Conservation (phyloP, 768 basidiomycete genomes). For the Lactarius tabidus region DNA sequence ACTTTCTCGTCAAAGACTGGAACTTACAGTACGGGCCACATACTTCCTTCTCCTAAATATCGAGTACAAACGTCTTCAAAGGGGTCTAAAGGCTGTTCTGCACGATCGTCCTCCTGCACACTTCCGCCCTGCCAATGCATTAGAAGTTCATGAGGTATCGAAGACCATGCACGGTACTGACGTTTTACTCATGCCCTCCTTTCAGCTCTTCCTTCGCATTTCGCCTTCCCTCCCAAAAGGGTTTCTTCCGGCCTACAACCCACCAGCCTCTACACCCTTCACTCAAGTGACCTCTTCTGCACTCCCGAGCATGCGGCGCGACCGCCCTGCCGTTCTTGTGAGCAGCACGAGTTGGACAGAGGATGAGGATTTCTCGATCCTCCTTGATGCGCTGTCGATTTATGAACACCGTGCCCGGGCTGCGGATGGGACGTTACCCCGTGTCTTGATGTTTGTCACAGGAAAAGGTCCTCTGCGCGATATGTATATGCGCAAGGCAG, state of each 20-base stretch:
- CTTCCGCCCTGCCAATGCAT: constrained; percentile 67
- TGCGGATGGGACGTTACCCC: constrained; percentile 48
- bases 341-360: constrained; percentile 97
- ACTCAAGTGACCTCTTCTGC: constrained; percentile 39
- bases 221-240: constrained; percentile 51
- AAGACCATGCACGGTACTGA: not conserved
- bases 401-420: constrained; percentile 61
- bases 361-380: constrained; percentile 90
- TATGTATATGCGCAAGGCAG: constrained; percentile 68
- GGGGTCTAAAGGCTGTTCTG: constrained; percentile 74
- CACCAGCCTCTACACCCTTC: constrained; percentile 26
- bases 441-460: constrained; percentile 79
- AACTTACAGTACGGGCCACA: constrained; percentile 57
- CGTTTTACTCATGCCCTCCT: constrained; percentile 28
- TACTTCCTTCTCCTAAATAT: not conserved
- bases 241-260: constrained; percentile 37
- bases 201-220: constrained; percentile 51
- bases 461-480: constrained; percentile 82
- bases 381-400: constrained; percentile 64
- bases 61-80: constrained; percentile 31
- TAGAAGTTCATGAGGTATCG: constrained; percentile 71
- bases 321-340: constrained; percentile 82
- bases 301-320: constrained; percentile 54
- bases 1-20: constrained; percentile 68
- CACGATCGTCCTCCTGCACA: constrained; percentile 88